Evolutionary conservation across 495 filamentous ascomycete genomes (phyloP).

Genomic region (Jackrogersella minutella): DNA sequence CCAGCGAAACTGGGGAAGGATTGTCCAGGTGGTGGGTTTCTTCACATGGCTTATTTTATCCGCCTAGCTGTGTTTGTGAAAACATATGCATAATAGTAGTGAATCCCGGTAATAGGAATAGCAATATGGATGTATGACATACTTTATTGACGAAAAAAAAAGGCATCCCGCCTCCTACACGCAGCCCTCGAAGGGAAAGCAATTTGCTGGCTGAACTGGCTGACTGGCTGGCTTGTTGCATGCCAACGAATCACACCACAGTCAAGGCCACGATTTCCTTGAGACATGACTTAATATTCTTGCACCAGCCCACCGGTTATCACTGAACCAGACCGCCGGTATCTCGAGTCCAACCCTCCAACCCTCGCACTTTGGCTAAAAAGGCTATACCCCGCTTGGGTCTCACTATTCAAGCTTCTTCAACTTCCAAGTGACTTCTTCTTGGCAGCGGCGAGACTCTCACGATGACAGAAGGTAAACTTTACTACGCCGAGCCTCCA

Average conservation of each 20-base stretch:
- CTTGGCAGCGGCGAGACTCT: neutral
- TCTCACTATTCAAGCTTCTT: neutral
- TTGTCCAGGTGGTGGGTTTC: neutral
- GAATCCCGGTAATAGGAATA: neutral
- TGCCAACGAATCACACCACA: slow-evolving; percentile 2
- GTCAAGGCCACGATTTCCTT: neutral
- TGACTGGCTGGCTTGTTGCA: slow-evolving; percentile 11
- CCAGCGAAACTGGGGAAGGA: neutral
- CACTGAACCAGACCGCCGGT: neutral
- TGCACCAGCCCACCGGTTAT: neutral
- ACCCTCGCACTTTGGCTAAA: neutral
- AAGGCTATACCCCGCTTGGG: neutral
- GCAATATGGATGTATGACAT: neutral
- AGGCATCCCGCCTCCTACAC: neutral
- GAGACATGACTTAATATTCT: slow-evolving; percentile 18
- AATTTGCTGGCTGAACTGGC: neutral
- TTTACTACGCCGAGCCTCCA: slow-evolving; percentile 27
- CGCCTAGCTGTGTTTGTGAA: neutral
- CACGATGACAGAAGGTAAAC: slow-evolving; percentile 18
- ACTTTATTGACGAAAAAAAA: neutral
- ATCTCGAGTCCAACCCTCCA: slow-evolving; percentile 1
- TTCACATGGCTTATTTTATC: neutral
- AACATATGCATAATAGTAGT: neutral
- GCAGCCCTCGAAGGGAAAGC: neutral
- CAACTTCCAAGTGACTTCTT: neutral